phyloP scores from a whole-genome alignment of 2,329 filamentous ascomycete genomes.

The Sphaceloma murrayae region DNA sequence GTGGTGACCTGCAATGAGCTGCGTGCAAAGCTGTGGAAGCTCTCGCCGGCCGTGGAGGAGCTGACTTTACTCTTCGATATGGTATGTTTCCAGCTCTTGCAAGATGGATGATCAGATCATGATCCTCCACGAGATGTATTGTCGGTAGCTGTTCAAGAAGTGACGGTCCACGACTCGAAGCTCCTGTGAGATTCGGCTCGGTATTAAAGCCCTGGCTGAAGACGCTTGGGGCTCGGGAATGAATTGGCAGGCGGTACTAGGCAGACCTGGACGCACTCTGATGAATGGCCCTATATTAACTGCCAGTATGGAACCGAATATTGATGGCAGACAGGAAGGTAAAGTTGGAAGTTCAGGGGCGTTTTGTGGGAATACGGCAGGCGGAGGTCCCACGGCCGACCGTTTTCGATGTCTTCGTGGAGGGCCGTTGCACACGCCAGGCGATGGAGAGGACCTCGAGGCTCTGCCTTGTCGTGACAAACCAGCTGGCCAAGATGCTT shows the following conservation, averaged over 20 bases:
- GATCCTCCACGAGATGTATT: background rate
- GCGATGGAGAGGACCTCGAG: background rate
- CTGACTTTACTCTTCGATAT: too few relatives aligned
- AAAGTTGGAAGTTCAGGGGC: constrained; percentile 7
- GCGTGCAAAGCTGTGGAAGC: too few relatives aligned
- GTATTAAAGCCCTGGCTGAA: constrained; percentile 14
- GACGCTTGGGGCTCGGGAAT: constrained; percentile 6
- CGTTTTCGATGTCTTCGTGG: background rate
- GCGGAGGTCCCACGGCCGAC: too few relatives aligned
- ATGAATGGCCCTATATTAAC: constrained; percentile 7
- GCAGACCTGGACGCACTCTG: background rate
- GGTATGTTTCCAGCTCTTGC: background rate
- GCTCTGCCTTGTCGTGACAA: too few relatives aligned
- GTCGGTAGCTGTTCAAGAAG: background rate
- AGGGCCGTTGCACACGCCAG: constrained; percentile 10
- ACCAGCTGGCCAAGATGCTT: too few relatives aligned
- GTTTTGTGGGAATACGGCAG: too few relatives aligned
- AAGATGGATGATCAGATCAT: background rate
- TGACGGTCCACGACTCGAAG: constrained; percentile 10
- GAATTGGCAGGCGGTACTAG: constrained; percentile 8
- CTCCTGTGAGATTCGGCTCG: background rate
- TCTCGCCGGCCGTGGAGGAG: too few relatives aligned
- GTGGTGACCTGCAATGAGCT: too few relatives aligned
- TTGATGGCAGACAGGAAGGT: constrained; percentile 10
- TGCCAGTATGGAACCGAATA: constrained; percentile 8